A percentile compares a stretch with the other conserved stretches of the same genome.
These are phyloP conservation scores for Solanum hybrid DNA, from an alignment of 305 asterid species.

Conservation along the genomic window DNA sequence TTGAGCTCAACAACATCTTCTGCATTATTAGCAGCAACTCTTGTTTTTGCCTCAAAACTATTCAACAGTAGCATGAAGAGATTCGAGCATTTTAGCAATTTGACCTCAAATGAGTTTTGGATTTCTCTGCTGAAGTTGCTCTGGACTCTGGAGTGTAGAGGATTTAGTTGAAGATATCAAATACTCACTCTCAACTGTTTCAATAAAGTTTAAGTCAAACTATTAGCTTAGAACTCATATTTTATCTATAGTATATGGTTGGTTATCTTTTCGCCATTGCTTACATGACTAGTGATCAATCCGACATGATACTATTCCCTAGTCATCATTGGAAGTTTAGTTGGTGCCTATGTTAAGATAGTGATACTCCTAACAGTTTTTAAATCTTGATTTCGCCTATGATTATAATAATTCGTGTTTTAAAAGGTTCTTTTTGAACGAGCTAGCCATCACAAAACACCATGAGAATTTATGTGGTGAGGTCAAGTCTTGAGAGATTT, in stretches of 20 bases:
- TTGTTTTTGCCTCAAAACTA: neutral
- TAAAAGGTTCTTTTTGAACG: too few relatives aligned
- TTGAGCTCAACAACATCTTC: neutral
- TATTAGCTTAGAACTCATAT: neutral
- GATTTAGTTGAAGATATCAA: too few relatives aligned
- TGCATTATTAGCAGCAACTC: neutral
- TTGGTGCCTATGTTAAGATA: neutral
- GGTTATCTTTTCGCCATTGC: neutral
- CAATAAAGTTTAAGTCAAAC: too few relatives aligned
- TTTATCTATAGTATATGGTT: too few relatives aligned
- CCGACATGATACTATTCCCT: neutral
- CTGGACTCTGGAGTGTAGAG: too few relatives aligned
- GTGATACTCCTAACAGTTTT: too few relatives aligned
- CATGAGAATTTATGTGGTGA: too few relatives aligned
- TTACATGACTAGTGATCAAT: neutral
- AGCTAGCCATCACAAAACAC: too few relatives aligned
- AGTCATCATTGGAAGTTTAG: neutral
- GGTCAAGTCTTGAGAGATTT: too few relatives aligned
- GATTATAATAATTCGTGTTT: too few relatives aligned
- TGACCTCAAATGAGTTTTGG: neutral
- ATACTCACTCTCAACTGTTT: too few relatives aligned
- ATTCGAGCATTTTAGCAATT: neutral
- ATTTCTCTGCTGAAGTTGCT: neutral
- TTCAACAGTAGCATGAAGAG: neutral
- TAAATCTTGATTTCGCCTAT: too few relatives aligned